These are phyloP conservation scores for Thelonectria discophora DNA, from an alignment of 2,329 filamentous ascomycete species.

Conservation along the genomic window DNA sequence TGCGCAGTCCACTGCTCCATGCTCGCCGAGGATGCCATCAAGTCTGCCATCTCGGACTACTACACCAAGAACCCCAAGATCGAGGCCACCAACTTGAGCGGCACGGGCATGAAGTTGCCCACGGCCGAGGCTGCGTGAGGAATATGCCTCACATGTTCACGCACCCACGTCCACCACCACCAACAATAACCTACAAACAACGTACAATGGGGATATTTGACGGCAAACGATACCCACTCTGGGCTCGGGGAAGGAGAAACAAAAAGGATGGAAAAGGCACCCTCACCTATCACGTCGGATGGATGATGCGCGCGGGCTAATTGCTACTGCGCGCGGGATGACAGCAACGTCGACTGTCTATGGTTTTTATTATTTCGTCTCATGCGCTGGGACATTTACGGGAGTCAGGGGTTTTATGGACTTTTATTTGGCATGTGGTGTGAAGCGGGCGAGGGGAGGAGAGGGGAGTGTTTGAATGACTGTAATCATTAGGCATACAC, in stretches of 20 bases:
- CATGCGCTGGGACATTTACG: conserved; percentile 31
- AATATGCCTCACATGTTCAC: conserved; percentile 4
- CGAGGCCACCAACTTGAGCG: conserved; percentile 77
- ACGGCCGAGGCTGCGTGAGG: conserved; percentile 55
- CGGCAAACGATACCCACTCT: conserved; percentile 41
- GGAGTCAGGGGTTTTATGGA: conserved; percentile 41
- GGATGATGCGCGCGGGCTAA: conserved; percentile 23
- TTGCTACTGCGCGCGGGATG: conserved; percentile 24
- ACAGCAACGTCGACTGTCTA: conserved; percentile 5
- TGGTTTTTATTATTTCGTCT: conserved; percentile 7
- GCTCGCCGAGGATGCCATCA: conserved; percentile 91
- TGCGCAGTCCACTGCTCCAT: conserved; percentile 86
- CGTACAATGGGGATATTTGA: conserved; percentile 30
- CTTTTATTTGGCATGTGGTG: conserved; percentile 24
- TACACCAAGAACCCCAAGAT: conserved; percentile 87
- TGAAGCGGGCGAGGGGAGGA: conserved; percentile 19
- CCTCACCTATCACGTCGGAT: conserved; percentile 13
- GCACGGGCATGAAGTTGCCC: conserved; percentile 75
- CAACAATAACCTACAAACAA: conserved; percentile 24
- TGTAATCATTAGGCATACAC: conserved; percentile 24
- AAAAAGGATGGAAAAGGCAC: conserved; percentile 21
- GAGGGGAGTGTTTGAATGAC: conserved; percentile 27
- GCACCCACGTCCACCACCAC: conserved; percentile 8
- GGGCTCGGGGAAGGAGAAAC: conserved; percentile 32
- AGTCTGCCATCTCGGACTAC: conserved; percentile 89